Conservation (phyloP, 176 grass and related monocot species). For the Oryza meridionalis region DNA sequence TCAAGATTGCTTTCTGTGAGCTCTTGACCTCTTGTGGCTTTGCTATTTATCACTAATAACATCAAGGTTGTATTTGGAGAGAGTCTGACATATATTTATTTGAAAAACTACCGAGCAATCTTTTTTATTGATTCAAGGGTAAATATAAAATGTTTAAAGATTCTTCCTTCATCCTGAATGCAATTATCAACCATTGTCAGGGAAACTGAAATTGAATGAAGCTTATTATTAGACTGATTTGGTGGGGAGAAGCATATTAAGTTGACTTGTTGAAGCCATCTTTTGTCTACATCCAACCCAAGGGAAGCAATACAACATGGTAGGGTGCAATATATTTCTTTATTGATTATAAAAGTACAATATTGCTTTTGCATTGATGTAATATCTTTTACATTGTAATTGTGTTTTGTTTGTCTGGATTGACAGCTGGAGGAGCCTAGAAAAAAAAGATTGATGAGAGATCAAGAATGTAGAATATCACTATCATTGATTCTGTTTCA, state of each 20-base stretch:
- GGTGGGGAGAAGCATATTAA: constrained; percentile 56
- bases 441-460: constrained; percentile 52
- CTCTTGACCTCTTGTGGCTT: too few relatives aligned
- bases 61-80: too few relatives aligned
- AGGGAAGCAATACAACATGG: constrained; percentile 48
- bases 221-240: constrained; percentile 45
- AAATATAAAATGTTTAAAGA: too few relatives aligned
- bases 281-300: constrained; percentile 44
- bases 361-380: constrained; percentile 26
- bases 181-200: background rate
- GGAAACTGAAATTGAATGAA: constrained; percentile 43
- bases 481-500: constrained; percentile 64
- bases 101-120: too few relatives aligned
- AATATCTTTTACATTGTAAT: constrained; percentile 25
- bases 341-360: background rate
- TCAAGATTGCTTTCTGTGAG: too few relatives aligned
- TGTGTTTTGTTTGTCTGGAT: constrained; percentile 63
- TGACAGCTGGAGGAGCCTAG: constrained; percentile 55
- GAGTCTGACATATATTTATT: too few relatives aligned
- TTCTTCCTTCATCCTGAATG: background rate
- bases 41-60: too few relatives aligned
- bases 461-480: constrained; percentile 41
- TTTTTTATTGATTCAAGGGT: too few relatives aligned
- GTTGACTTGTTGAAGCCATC: constrained; percentile 73
- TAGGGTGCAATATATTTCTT: constrained; percentile 34